Evolutionary conservation across 257 asterid genomes (phyloP), one percentile per base, ranked within the genome.

Genomic region (Solanum sejunctum): DNA sequence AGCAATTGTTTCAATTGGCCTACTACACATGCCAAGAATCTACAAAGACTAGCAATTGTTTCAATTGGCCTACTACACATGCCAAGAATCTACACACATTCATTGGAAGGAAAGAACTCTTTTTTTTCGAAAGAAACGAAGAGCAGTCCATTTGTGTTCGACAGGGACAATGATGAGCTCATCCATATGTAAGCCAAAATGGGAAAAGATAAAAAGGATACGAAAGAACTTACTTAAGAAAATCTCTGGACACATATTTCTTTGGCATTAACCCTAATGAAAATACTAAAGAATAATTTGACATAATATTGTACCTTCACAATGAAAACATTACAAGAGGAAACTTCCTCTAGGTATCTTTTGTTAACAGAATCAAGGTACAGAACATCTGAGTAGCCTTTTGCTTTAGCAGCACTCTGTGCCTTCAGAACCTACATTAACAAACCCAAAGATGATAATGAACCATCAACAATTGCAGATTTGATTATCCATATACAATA

Each of bases 361-460:
- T 94, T 94, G 90, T 93, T 92, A 87, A 88, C 87, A 80, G 98
- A 88, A 64, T 97, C 99, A 85, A 95, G 92, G 88, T 94, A 97
- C 36, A 95, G 85, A 81, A 97, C 98, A 88, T 97, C 99, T 58
- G 99, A 92, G 90, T 83, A 95, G 83, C 96, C 99, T 83, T 97
- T 95, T 67, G 96, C 97, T 92, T 93, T 97, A 81, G 98, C 98
- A 87, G 93, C 97, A 92, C 95, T 88, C 88, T 97, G 99, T 17
- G 98, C 98, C 90, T 91, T 93, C 85, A 97, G 92, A 84, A 96
- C 98, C 98, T 96, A 82, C 52, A 84, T 77, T 51, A 0, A 52
- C 6, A 77, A 49, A 51, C 15, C 63, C 61, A 26, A 4, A 51
- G 23, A 51, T 51, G 45, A 13, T 45, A 23, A 51, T 51, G 82